Evolutionary conservation across 148 eudicot species (phyloP).

Genomic region (Chenopodium album): DNA sequence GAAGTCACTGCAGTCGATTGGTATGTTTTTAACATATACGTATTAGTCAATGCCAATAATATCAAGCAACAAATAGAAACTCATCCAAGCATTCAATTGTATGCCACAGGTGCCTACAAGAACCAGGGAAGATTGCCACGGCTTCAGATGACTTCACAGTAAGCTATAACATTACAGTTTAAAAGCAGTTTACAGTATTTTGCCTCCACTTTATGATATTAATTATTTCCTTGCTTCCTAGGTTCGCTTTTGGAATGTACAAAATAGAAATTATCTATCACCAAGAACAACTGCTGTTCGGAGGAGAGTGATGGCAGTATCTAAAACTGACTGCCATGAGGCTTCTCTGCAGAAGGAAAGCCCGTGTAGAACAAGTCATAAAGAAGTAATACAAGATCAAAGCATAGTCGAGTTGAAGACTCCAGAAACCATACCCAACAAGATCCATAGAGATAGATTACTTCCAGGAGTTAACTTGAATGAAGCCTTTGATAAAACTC

Average conservation of each 20-base stretch:
- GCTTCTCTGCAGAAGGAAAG: constrained; percentile 37
- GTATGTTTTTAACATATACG: constrained; percentile 33
- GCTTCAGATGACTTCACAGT: constrained; percentile 91
- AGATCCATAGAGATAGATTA: constrained; percentile 36
- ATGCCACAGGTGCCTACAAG: constrained; percentile 61
- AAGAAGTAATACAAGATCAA: constrained; percentile 15
- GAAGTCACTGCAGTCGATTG: constrained; percentile 94
- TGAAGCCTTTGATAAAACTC: constrained; percentile 51
- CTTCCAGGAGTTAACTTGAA: constrained; percentile 28
- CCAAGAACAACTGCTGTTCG: constrained; percentile 57
- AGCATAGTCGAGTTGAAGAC: constrained; percentile 28
- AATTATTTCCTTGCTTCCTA: constrained; percentile 18
- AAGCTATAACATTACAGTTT: constrained; percentile 27
- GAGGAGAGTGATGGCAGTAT: constrained; percentile 49
- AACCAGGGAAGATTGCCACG: constrained; percentile 79
- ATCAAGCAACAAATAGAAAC: neutral
- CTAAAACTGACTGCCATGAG: constrained; percentile 43
- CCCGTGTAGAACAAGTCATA: constrained; percentile 28
- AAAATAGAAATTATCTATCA: constrained; percentile 52
- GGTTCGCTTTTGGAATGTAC: constrained; percentile 83
- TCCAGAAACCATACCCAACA: constrained; percentile 53
- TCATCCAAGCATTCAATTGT: constrained; percentile 13
- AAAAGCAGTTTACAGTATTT: neutral
- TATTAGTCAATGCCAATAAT: neutral
- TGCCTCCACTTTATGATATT: neutral